Conservation (phyloP, 2,329 filamentous ascomycete species). For the Botrytis fabae region DNA sequence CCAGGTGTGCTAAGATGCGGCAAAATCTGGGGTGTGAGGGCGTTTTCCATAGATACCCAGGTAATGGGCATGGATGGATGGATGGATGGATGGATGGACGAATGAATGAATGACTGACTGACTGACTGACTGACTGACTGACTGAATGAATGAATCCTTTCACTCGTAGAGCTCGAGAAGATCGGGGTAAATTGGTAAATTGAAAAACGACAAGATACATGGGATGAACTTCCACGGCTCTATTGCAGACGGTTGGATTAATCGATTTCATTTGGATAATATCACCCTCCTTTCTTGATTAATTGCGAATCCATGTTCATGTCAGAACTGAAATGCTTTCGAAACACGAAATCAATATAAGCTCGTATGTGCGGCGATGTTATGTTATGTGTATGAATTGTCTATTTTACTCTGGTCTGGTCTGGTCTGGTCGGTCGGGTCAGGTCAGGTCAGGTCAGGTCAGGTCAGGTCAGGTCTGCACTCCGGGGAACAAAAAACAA, state of each 20-base stretch:
- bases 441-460: background rate
- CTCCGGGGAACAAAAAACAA: background rate
- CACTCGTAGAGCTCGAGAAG: background rate
- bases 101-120: background rate
- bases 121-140: background rate
- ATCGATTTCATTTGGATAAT: background rate
- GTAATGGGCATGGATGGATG: background rate
- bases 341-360: background rate
- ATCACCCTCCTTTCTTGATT: background rate
- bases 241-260: background rate
- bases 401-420: background rate
- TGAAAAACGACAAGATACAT: background rate
- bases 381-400: conserved; percentile 1
- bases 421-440: too few species aligned
- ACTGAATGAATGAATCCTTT: background rate
- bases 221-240: background rate
- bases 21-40: background rate
- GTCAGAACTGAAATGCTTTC: background rate
- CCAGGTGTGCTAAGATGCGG: background rate
- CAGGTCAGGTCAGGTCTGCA: background rate
- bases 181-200: background rate
- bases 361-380: background rate
- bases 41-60: background rate
- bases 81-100: too few species aligned
- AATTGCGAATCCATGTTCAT: background rate